phyloP scores from a whole-genome alignment of 2,329 filamentous ascomycete species.

The Gnomoniopsis sp. region DNA sequence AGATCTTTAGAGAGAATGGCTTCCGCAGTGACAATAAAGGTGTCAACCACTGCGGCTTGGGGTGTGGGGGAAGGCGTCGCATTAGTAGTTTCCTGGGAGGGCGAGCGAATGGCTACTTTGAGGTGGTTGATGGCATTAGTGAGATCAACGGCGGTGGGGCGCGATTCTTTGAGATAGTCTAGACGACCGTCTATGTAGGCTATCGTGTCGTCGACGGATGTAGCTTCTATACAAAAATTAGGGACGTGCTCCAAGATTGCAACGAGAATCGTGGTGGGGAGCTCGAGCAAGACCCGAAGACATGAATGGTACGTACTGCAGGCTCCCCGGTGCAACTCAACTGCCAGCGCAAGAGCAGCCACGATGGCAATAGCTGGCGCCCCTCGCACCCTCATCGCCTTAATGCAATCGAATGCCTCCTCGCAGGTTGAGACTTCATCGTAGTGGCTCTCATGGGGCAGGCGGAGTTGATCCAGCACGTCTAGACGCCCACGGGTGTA shows the following conservation, averaged over 20 bases:
- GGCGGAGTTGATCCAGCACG: conserved; percentile 78
- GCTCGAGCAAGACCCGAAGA: neutral
- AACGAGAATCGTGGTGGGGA: neutral
- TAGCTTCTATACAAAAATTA: conserved; percentile 31
- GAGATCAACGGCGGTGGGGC: conserved; percentile 93
- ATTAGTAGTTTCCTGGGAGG: conserved; percentile 36
- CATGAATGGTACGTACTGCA: conserved; percentile 31
- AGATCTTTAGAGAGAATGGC: conserved; percentile 84
- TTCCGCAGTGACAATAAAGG: conserved; percentile 79
- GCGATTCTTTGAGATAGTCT: conserved; percentile 81
- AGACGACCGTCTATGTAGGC: conserved; percentile 72
- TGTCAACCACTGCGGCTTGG: conserved; percentile 56
- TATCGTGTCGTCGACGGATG: conserved; percentile 54
- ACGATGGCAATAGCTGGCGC: conserved; percentile 97
- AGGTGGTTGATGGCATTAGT: conserved; percentile 84
- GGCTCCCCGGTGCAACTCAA: conserved; percentile 66
- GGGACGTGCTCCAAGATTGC: neutral
- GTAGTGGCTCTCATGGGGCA: conserved; percentile 78
- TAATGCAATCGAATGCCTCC: conserved; percentile 80
- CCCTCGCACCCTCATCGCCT: conserved; percentile 73
- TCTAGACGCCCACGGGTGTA: conserved; percentile 69
- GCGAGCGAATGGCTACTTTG: conserved; percentile 57
- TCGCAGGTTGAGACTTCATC: conserved; percentile 66
- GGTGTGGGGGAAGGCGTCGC: conserved; percentile 29
- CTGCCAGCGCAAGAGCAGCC: conserved; percentile 82